Evolutionary conservation across 768 basidiomycete species (phyloP), one percentile per base, ranked within the genome.

Genomic region (Nevesoporus exiguus): DNA sequence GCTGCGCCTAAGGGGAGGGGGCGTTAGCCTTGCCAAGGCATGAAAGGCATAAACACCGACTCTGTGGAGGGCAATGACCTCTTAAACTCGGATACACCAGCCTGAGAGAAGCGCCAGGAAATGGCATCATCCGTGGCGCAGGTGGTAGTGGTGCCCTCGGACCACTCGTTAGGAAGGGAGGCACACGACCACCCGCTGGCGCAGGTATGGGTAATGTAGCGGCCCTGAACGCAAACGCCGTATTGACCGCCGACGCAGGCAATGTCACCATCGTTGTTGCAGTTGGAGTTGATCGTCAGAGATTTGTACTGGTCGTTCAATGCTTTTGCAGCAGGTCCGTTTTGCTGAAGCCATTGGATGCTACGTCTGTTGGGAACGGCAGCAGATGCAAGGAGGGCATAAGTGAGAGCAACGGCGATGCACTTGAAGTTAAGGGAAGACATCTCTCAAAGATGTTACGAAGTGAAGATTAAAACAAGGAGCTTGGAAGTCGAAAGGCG

Each of bases 111-210:
- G 5, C 48, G 44, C 27, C 24, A 57, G 3, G 59, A 21, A 21
- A 61, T 60, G 41, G 39, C 27, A 14, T 61, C 58, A 8, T 51
- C 43, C 17, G 49, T 39, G 33, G 55, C 65, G 10, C 61, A 66
- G 17, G 52, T 57, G 17, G 59, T 66, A 29, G 47, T 59, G 1
- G 65, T 66, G 3, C 65, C 65, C 21, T 39, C 43, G 10, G 47
- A 46, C 61, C 57, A 64, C 46, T 66, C 52, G 49, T 66, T 63
- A 30, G 65, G 65, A 54, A 66, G 41, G 29, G 61, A 64, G 13
- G 64, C 64, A 27, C 64, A 66, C 8, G 59, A 25, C 64, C 57
- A 66, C 7, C 56, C 54, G 7, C 47, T 31, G 5, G 55, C 25
- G 36, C 65, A 66, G 10, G 45, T 3, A 17, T 27, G 13, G 9